phyloP scores from a whole-genome alignment of 1,139 yeast genomes.

The Geotrichum citri-aurantii region DNA sequence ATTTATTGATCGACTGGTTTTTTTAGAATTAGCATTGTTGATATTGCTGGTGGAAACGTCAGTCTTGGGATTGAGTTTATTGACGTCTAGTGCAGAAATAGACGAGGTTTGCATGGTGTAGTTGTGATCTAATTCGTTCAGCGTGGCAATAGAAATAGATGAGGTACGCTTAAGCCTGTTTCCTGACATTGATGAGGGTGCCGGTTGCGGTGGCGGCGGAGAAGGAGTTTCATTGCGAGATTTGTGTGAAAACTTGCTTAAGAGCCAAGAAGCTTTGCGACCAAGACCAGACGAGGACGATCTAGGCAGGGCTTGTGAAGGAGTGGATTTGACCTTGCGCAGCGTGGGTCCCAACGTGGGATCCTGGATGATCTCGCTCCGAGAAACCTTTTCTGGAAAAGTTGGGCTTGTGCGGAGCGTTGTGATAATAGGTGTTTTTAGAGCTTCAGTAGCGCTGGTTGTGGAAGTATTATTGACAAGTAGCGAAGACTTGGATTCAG shows the following conservation, averaged over 20 bases:
- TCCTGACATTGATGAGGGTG: neutral
- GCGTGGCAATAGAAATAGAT: neutral
- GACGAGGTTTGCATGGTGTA: neutral
- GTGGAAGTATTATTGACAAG: constrained; percentile 15
- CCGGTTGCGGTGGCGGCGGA: neutral
- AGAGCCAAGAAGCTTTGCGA: constrained; percentile 5
- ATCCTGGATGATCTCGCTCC: neutral
- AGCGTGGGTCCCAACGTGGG: constrained; percentile 1
- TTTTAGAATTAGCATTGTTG: neutral
- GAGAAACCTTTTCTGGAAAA: neutral
- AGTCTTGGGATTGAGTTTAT: neutral
- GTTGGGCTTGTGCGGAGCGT: neutral
- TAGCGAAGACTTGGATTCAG: constrained; percentile 39
- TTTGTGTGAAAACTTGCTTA: neutral
- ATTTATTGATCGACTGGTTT: neutral
- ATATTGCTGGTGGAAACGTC: neutral
- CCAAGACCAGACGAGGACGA: neutral
- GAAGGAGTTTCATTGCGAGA: neutral
- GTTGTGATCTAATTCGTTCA: neutral
- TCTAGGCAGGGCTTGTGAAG: neutral
- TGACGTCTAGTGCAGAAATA: neutral
- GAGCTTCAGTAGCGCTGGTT: constrained; percentile 27
- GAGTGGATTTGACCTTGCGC: constrained; percentile 3
- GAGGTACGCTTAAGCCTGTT: neutral
- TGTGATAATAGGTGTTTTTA: neutral